These are phyloP conservation scores for Globisporangium alternatum DNA, from an alignment of 352 stramenopile genomes.

Conservation along the genomic window DNA sequence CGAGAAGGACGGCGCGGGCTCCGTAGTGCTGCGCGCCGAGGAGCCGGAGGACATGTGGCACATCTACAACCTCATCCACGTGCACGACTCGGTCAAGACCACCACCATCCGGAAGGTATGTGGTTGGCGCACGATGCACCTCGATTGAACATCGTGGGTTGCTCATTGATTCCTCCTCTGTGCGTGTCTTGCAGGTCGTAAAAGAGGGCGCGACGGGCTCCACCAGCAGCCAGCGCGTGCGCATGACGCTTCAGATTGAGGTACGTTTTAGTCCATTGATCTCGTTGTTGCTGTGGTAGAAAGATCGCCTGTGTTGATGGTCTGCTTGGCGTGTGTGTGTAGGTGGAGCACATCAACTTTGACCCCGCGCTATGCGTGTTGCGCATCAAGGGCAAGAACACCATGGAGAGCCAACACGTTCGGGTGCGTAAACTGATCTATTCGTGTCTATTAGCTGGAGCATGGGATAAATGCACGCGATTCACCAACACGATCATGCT, in stretches of 20 bases:
- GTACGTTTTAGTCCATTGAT: conserved; percentile 19
- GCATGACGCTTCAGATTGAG: conserved; percentile 95
- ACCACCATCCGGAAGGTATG: conserved; percentile 96
- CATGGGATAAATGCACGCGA: background rate
- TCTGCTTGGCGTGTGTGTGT: conserved; percentile 3
- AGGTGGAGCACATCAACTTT: conserved; percentile 97
- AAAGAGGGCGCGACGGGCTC: conserved; percentile 95
- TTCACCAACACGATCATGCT: conserved; percentile 2
- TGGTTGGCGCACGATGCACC: background rate
- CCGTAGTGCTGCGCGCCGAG: conserved; percentile 91
- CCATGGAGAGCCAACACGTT: conserved; percentile 93
- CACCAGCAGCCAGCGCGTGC: conserved; percentile 93
- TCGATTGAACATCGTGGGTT: background rate
- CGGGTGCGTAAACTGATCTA: conserved; percentile 51
- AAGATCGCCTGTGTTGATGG: background rate
- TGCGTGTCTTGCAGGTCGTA: conserved; percentile 66
- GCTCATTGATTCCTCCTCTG: background rate
- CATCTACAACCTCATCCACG: conserved; percentile 97
- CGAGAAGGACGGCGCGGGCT: conserved; percentile 94
- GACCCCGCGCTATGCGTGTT: conserved; percentile 92
- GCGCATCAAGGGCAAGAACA: conserved; percentile 94
- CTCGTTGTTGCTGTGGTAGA: background rate
- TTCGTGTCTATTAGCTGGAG: background rate
- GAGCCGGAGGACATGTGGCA: conserved; percentile 99
- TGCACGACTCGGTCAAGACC: conserved; percentile 93